Base-by-base conservation (phyloP, 2,329 filamentous ascomycete genomes). In the Fonsecaea monophora region DNA sequence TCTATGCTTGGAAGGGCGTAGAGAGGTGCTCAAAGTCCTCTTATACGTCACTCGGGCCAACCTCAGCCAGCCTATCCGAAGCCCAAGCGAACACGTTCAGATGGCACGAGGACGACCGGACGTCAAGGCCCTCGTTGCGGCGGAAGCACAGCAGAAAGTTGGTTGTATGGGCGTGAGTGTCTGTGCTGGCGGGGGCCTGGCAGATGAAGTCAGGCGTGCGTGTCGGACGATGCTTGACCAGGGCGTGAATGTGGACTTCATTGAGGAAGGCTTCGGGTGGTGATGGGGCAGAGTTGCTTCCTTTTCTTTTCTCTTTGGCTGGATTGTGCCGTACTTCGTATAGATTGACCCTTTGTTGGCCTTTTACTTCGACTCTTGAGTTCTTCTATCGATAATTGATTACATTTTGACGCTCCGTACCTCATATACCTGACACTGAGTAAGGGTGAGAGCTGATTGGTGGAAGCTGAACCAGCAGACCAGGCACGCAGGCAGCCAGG, bases 21-120 rank as follows among this genome's bases (percentile, higher is more conserved):
- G 91, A 66, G 92, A 97, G 58, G 85, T 97, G 35, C 85, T 99
- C 53, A 90, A 89, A 72, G 91, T 98, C 74, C 88, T 94, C 73
- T 86, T 98, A 56, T 98, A 96, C 80, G 89, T 98, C 72, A 98
- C 95, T 4, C 86, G 92, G 62, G 94, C 94, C 0, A 89, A 91
- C 73, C 92, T 90, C 76, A 88, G 90, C n/a, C 90, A 89, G 76
- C 91, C 96, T 75, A 91, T 96, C 60, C 84, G 89, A 73, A 92
- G 88, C 56, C 88, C 90, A 3, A 92, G 89, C 64, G 84, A 86
- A 2, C 94, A 90, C 4, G 93, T 98, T 62, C 92, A 94, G 79
- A 95, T 98, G 90, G 92, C 92, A 77, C 91, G 93, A 1, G 94
- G 95, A 2, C 88, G 94, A 71, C 94, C 94, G 9, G 92, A 96